These are phyloP conservation scores for Cucumis hystrix DNA, from an alignment of 306 rosid species.

Conservation along the genomic window DNA sequence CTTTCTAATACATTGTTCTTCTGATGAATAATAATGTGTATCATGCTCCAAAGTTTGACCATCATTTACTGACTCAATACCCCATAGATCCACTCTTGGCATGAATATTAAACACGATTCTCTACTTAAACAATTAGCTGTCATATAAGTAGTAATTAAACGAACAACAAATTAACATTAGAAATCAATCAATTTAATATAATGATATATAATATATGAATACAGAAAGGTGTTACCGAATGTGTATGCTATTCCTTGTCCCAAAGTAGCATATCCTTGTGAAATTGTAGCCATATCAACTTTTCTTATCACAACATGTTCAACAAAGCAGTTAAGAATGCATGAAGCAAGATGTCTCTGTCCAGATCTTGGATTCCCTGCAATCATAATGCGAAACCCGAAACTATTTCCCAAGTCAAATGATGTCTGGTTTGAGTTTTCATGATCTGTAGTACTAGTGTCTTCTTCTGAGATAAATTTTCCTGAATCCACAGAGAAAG, in stretches of 20 bases:
- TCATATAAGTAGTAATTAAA: conserved; percentile 9
- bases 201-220: background rate
- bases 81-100: conserved; percentile 96
- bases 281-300: conserved; percentile 80
- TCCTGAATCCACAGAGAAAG: conserved; percentile 17
- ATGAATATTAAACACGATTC: conserved; percentile 51
- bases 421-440: conserved; percentile 9
- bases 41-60: conserved; percentile 28
- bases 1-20: conserved; percentile 16
- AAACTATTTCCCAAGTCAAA: conserved; percentile 23
- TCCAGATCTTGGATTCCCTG: conserved; percentile 67
- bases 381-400: conserved; percentile 61
- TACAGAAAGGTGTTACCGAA: conserved; percentile 36
- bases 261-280: conserved; percentile 63
- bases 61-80: conserved; percentile 37
- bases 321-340: conserved; percentile 68
- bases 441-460: background rate
- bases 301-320: conserved; percentile 53
- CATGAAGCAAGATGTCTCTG: conserved; percentile 88
- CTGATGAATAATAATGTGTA: conserved; percentile 6
- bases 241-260: conserved; percentile 60
- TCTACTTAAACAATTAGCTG: conserved; percentile 60
- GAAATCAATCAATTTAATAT: background rate
- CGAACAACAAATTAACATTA: background rate
- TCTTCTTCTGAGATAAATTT: conserved; percentile 16